Evolutionary conservation across 2,329 filamentous ascomycete genomes (phyloP).

Genomic region (Alternaria gansuensis): DNA sequence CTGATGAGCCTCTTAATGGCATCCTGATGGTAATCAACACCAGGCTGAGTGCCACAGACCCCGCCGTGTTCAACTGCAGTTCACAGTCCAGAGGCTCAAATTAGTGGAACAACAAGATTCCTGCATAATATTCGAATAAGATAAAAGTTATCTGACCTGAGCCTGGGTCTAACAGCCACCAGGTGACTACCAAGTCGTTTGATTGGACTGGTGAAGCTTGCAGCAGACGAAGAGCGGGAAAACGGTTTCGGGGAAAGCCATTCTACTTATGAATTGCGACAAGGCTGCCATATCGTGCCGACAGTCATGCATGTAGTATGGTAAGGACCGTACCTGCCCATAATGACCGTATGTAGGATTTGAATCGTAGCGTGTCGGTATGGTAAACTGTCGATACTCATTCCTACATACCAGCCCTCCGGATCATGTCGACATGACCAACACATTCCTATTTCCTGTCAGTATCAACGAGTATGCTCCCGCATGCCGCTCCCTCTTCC

Average conservation of each 20-base stretch:
- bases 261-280: background rate
- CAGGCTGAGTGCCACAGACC: background rate
- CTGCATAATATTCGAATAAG: background rate
- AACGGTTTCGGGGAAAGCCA: background rate
- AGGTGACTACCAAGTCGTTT: background rate
- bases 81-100: background rate
- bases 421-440: background rate
- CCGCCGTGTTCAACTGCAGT: background rate
- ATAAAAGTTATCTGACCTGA: background rate
- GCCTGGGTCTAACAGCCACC: background rate
- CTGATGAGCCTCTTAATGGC: background rate
- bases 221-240: background rate
- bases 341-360: background rate
- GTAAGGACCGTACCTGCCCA: background rate
- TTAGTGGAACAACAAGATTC: background rate
- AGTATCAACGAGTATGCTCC: background rate
- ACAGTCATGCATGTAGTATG: background rate
- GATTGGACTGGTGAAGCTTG: background rate
- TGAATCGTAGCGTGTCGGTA: background rate
- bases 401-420: background rate
- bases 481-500: background rate
- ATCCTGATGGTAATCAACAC: background rate
- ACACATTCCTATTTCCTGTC: background rate
- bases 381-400: background rate
- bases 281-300: background rate